Percentiles rank a stretch among this genome's conserved stretches.
These are phyloP conservation scores for Macrophomina tecta DNA, from an alignment of 2,329 filamentous ascomycete genomes.

Conservation along the genomic window DNA sequence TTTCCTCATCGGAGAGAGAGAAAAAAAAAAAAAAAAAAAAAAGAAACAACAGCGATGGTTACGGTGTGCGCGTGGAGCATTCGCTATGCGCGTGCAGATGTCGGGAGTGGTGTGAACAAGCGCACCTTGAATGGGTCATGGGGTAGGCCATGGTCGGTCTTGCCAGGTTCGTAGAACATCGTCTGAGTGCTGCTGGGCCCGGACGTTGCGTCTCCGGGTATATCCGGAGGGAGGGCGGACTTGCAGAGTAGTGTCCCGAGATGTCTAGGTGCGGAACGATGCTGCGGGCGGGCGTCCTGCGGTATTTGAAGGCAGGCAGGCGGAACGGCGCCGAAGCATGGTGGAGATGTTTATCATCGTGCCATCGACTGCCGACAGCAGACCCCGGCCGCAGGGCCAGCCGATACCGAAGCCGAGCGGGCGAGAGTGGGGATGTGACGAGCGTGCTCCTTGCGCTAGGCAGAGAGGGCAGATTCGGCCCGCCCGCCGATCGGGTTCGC, in stretches of 20 bases:
- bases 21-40: too few species aligned
- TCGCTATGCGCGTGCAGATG: too few species aligned
- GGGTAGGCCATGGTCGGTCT: conserved; percentile 58
- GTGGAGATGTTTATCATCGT: not conserved
- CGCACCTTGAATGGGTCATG: conserved; percentile 63
- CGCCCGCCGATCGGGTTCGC: not conserved
- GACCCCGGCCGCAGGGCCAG: not conserved
- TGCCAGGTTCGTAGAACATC: conserved; percentile 62
- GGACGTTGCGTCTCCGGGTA: too few species aligned
- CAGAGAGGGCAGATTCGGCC: conserved; percentile 1
- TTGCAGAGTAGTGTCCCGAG: not conserved
- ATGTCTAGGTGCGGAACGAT: not conserved
- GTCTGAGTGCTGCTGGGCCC: too few species aligned
- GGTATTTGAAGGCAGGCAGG: not conserved
- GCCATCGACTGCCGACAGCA: not conserved
- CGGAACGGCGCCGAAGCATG: not conserved
- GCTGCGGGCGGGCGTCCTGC: not conserved
- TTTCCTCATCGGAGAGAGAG: too few species aligned
- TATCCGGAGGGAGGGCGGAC: not conserved
- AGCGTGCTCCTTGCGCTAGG: not conserved
- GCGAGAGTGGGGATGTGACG: conserved; percentile 7
- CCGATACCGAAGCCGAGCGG: not conserved
- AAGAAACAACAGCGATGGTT: too few species aligned
- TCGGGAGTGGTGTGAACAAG: not conserved
- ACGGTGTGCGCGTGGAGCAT: too few species aligned